Evolutionary conservation across 768 basidiomycete genomes (phyloP).

Genomic region (Lanmaoa pseudosensibilis): DNA sequence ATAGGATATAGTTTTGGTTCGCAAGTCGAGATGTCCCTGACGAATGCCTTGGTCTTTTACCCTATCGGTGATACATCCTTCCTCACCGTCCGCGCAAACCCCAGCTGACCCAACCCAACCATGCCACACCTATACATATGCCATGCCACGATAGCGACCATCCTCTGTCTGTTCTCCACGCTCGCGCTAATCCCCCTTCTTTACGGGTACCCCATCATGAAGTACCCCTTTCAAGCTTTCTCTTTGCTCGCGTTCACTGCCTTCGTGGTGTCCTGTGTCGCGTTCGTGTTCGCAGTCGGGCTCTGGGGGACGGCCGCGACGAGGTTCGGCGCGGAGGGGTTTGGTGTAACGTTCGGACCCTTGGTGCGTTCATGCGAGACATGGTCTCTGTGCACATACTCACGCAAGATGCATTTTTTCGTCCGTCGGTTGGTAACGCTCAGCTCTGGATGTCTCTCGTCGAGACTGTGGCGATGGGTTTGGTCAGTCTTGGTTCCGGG

Average conservation of each 20-base stretch:
- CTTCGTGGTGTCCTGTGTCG: neutral
- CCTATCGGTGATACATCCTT: neutral
- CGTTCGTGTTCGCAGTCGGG: neutral
- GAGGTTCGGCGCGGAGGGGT: neutral
- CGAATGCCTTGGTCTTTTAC: neutral
- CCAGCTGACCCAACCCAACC: neutral
- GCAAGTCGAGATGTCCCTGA: neutral
- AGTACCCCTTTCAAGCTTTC: neutral
- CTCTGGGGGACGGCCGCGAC: neutral
- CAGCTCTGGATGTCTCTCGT: conserved; percentile 2
- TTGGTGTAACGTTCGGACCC: neutral
- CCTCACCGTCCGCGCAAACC: neutral
- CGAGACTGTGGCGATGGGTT: neutral
- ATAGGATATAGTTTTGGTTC: neutral
- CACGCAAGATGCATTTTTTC: neutral
- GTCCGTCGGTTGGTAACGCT: neutral
- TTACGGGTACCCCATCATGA: neutral
- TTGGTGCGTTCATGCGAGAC: conserved; percentile 1
- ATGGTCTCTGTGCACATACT: neutral
- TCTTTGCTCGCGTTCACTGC: neutral
- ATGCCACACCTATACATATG: too few species aligned
- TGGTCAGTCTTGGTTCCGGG: neutral
- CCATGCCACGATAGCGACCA: neutral
- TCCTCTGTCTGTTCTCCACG: neutral
- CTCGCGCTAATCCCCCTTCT: neutral